Evolutionary conservation across 2,329 filamentous ascomycete genomes (phyloP), one percentile per base, ranked within the genome.

Genomic region (Pseudopyricularia javanii): DNA sequence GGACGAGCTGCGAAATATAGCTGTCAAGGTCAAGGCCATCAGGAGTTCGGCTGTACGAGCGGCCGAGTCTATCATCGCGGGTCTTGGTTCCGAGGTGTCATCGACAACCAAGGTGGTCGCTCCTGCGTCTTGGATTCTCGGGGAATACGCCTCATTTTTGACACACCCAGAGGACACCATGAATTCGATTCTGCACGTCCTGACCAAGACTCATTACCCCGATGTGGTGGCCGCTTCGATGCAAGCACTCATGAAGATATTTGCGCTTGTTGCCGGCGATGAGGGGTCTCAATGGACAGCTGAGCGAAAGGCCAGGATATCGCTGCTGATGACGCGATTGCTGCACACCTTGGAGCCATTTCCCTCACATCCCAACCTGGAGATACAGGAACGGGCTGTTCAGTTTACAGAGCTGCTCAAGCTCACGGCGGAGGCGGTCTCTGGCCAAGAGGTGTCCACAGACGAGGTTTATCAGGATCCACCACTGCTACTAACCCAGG

Each of bases 301-400:
- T 0, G 82, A 85, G 62, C 76, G 85, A 54, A 91, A 88, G 64
- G 84, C 85, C 0, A 82, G 82, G 56, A 81, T 86, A 33, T 82
- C 85, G 8, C 76, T 97, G 3, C 73, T 95, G 24, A 82, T 95
- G 68, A 86, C 87, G 28, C 82, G 90, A 2, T 82, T 96, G 7
- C 79, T 95, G 20, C 81, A 93, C 64, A 85, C 88, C 49, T 72
- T 95, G 22, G 91, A 97, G 61, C 80, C 83, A 1, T 68, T 97
- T 15, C 82, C 83, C 0, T 75, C 84, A 40, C 89, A 97, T 64
- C 91, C 91, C 0, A 88, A 83, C 60, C 75, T 98, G 1, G 93
- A 98, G 64, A 90, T 98, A 3, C 93, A 98, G 68, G 93, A 97
- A 66, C 82, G 93, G 54, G 86, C 91, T 3, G 91, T 96, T 1